Base-by-base conservation (phyloP, 2,329 filamentous ascomycete genomes). In the Capronia epimyces region DNA sequence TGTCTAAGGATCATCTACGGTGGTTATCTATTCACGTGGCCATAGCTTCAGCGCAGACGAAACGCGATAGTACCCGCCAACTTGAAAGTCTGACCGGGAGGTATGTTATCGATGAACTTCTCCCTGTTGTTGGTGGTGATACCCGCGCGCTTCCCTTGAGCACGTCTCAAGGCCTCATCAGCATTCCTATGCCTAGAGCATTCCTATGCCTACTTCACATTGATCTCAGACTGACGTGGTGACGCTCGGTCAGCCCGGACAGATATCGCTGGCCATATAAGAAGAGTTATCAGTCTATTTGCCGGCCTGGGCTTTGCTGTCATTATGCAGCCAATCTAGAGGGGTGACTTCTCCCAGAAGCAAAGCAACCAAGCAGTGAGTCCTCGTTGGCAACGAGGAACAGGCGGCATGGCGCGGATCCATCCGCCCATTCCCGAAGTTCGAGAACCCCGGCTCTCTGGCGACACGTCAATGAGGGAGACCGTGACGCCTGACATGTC, bases 401-500 rank as follows among this genome's bases (percentile, higher is more conserved):
- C 22, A 15, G 21, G 10, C 34, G 32, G 22, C 2, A 55, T 55
- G 55, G 41, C 48, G 22, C 46, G 47, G 31, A 40, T 43, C 20
- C 43, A 36, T 27, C 43, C 37, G 15, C 49, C 52, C 2, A 37
- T 55, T 13, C 45, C 49, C 15, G 42, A 24, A 10, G 27, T 55
- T 27, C 43, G 39, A 29, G 52, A 50, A 40, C 52, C 52, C 13
- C 32, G 29, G 3, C 29, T 43, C 18, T 47, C 46, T 27, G 45
- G 31, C n/a, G 56, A 58, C 20, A 53, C 43, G 12, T 52, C 56
- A 6, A 58, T 58, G 56, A 45, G 53, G 29, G 56, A 53, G 21
- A 58, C 56, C 25, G 56, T 47, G 16, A 58, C 56, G 13, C 53
- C 53, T 12, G 56, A 58, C 18, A 42, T 56, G 16, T 49, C 53